Percentiles rank a stretch among this genome's conserved stretches.
Conservation (phyloP, 148 eudicot genomes). For the Polygonum maritimum region DNA sequence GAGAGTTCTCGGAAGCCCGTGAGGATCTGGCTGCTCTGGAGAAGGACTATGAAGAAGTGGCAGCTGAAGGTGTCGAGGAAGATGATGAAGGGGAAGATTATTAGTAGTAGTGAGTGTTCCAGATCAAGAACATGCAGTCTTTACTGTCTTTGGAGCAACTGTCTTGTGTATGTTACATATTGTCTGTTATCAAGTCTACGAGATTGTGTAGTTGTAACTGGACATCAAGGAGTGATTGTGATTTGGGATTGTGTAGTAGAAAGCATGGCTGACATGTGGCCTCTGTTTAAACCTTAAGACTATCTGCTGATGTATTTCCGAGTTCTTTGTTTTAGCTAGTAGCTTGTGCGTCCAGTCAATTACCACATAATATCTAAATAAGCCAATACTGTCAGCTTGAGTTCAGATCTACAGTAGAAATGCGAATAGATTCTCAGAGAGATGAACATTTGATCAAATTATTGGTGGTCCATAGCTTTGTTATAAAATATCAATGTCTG, state of each 20-base stretch:
- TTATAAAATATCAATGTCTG: background rate
- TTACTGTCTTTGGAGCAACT: too few relatives aligned
- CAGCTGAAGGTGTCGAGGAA: conserved; percentile 42
- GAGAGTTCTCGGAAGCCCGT: conserved; percentile 41
- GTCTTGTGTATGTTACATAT: background rate
- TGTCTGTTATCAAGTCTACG: background rate
- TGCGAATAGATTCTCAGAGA: background rate
- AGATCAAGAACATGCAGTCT: background rate
- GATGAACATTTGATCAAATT: background rate
- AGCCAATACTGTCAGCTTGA: too few relatives aligned
- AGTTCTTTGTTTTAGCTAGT: background rate
- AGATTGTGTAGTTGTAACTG: background rate
- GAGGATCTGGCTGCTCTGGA: conserved; percentile 40
- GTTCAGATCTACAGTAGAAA: too few relatives aligned
- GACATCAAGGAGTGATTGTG: background rate
- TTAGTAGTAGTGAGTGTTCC: conserved; percentile 5
- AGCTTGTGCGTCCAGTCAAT: background rate
- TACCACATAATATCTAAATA: background rate
- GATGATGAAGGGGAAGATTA: conserved; percentile 30
- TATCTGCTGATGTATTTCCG: background rate
- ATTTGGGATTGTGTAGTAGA: background rate
- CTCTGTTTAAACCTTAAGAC: background rate
- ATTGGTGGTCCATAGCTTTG: background rate
- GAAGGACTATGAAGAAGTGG: conserved; percentile 40
- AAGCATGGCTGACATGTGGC: background rate